Evolutionary conservation across 2,329 filamentous ascomycete genomes (phyloP).

Genomic region (Penicillium palitans): DNA sequence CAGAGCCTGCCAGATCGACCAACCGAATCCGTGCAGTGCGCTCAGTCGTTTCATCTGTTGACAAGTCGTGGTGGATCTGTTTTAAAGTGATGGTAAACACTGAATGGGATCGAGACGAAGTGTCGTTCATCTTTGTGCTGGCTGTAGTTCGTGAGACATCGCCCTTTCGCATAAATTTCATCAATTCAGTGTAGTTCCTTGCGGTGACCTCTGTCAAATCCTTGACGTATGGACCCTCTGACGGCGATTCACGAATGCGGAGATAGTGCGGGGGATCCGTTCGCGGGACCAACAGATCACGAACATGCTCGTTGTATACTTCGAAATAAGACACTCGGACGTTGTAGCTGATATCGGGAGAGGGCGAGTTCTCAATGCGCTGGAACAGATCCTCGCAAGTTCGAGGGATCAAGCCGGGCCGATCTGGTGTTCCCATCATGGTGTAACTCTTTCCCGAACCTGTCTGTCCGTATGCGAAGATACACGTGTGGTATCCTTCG

Average conservation of each 20-base stretch:
- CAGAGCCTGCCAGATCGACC: slow-evolving; percentile 91
- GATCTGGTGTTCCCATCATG: slow-evolving; percentile 85
- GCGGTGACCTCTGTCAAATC: slow-evolving; percentile 93
- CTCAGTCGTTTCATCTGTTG: slow-evolving; percentile 97
- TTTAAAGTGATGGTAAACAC: slow-evolving; percentile 98
- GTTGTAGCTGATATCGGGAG: slow-evolving; percentile 91
- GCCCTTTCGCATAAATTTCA: slow-evolving; percentile 86
- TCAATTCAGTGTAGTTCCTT: slow-evolving; percentile 79
- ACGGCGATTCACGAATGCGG: slow-evolving; percentile 94
- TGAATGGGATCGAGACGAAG: slow-evolving; percentile 90
- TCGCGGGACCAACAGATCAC: slow-evolving; percentile 81
- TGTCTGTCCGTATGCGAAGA: slow-evolving; percentile 97
- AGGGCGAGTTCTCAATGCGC: slow-evolving; percentile 80
- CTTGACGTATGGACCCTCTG: slow-evolving; percentile 94
- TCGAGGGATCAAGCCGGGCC: slow-evolving; percentile 87
- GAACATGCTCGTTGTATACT: slow-evolving; percentile 98
- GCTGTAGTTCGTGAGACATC: slow-evolving; percentile 85
- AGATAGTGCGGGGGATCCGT: slow-evolving; percentile 84
- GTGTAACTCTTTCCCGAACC: slow-evolving; percentile 98
- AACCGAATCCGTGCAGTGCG: slow-evolving; percentile 89
- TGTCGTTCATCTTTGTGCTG: slow-evolving; percentile 99
- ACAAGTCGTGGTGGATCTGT: slow-evolving; percentile 96
- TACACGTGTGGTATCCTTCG: slow-evolving; percentile 98
- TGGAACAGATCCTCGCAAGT: slow-evolving; percentile 97
- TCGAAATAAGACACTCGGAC: slow-evolving; percentile 98